Percentiles rank a stretch among this genome's conserved stretches.
phyloP scores from a whole-genome alignment of 768 basidiomycete genomes.

The Mycena floridula region DNA sequence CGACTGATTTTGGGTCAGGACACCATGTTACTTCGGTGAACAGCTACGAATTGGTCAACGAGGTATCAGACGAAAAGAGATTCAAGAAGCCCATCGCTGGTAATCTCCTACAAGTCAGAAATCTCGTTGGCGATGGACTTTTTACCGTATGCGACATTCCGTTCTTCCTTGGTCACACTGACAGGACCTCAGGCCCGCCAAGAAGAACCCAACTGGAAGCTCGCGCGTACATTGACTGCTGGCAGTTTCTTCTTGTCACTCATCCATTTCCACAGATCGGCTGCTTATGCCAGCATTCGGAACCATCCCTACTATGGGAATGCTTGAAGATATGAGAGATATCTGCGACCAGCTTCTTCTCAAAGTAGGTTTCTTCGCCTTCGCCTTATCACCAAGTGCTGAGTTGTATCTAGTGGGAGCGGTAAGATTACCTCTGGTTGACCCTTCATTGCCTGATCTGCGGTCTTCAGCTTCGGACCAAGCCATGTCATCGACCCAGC shows the following conservation, averaged over 20 bases:
- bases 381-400: no score
- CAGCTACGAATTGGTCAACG: constrained; percentile 30
- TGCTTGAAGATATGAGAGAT: constrained; percentile 45
- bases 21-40: constrained; percentile 21
- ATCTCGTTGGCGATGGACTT: constrained; percentile 33
- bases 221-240: constrained; percentile 26
- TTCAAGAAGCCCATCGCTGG: constrained; percentile 34
- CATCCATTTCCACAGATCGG: constrained; percentile 16
- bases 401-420: constrained; percentile 25
- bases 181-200: constrained; percentile 22
- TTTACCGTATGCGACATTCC: constrained; percentile 24
- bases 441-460: no score
- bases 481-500: constrained; percentile 33
- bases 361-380: constrained; percentile 15
- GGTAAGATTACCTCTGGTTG: no score
- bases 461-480: constrained; percentile 40
- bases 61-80: constrained; percentile 34
- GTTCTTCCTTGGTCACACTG: neutral
- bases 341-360: constrained; percentile 34
- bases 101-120: constrained; percentile 26
- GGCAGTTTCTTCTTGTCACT: neutral
- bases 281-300: constrained; percentile 30
- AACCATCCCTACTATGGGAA: constrained; percentile 31
- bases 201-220: constrained; percentile 40
- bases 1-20: constrained; percentile 11